A percentile compares a stretch with the other conserved stretches of the same genome.
Evolutionary conservation across 352 stramenopile species (phyloP).

Genomic region (Globisporangium paroecandrum): DNA sequence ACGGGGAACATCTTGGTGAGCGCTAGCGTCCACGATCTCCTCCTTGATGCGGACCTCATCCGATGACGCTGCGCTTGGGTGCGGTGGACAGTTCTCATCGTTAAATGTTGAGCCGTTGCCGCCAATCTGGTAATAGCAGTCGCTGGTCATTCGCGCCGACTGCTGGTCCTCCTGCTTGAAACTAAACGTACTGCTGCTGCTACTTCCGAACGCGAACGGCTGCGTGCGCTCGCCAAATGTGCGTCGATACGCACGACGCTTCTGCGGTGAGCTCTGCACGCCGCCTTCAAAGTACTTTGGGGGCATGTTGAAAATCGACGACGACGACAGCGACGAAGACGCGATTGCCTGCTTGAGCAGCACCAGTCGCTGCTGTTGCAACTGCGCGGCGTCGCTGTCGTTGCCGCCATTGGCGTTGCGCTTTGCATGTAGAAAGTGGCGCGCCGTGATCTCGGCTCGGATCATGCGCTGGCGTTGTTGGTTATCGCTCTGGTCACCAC

Average conservation of each 20-base stretch:
- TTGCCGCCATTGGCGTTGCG: background rate
- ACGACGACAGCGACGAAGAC: constrained; percentile 10
- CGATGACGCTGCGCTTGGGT: background rate
- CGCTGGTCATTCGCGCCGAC: background rate
- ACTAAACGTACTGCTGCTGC: constrained; percentile 3
- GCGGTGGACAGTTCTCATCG: background rate
- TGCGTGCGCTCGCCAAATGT: constrained; percentile 57
- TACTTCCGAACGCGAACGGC: constrained; percentile 42
- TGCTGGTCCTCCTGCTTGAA: constrained; percentile 9
- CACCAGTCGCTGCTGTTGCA: constrained; percentile 14
- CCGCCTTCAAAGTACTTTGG: constrained; percentile 38
- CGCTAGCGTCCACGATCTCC: constrained; percentile 4
- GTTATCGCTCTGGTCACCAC: constrained; percentile 12
- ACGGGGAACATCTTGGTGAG: background rate
- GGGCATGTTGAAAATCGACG: constrained; percentile 26
- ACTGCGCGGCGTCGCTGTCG: background rate
- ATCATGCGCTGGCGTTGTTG: constrained; percentile 22
- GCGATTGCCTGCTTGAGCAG: constrained; percentile 17
- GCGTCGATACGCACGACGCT: constrained; percentile 45
- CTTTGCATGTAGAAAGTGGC: constrained; percentile 12
- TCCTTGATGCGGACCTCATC: constrained; percentile 16
- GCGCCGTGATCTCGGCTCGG: constrained; percentile 17
- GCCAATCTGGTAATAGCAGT: constrained; percentile 1
- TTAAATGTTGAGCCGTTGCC: background rate
- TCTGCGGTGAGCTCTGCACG: constrained; percentile 34